Evolutionary conservation across 1,139 yeast genomes (phyloP), one percentile per base, ranked within the genome.

Genomic region (Yamadazyma blattariae): DNA sequence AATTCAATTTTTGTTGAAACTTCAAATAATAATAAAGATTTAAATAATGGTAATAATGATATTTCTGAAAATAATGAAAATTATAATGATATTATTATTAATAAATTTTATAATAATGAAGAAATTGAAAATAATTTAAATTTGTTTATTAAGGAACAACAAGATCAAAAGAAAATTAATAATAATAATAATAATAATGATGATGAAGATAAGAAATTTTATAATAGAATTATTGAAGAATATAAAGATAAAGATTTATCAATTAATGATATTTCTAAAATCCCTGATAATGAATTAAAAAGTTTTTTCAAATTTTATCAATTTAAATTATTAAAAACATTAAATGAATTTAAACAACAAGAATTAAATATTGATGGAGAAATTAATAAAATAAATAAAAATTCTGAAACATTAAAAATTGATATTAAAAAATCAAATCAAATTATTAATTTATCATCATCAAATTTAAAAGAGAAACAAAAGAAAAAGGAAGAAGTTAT

Each of bases 351-450:
- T 33, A 54, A 47, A 22, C 36, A 40, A 14, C 52, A 51, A 27
- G 59, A 57, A 36, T 21, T 34, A 8, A 45, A 42, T 16, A 49
- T 52, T 15, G 42, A 38, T 7, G 37, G 40, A 5, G 74, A 69
- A 35, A 47, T 54, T 20, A 33, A 28, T 2, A 40, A 40, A n/a
- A 50, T 66, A 32, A 51, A 50, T 34, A 45, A 44, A 21, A 67
- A 64, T 38, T 52, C 54, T 30, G 61, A 59, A 24, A 63, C 25
- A 11, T 25, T 44, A 9, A 30, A 62, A 25, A 64, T 61, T 37
- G 50, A 63, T 6, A 67, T 65, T 30, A 41, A 41, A 35, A 55
- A 57, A 35, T 42, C 56, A 16, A 59, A 56, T 35, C 57, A 64
- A 34, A 69, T 64, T 22, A 48, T 48, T 34, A 59, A 56, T 21